Conservation (phyloP, 1,284 basidiomycete species). For the Moesziomyces antarcticus region DNA sequence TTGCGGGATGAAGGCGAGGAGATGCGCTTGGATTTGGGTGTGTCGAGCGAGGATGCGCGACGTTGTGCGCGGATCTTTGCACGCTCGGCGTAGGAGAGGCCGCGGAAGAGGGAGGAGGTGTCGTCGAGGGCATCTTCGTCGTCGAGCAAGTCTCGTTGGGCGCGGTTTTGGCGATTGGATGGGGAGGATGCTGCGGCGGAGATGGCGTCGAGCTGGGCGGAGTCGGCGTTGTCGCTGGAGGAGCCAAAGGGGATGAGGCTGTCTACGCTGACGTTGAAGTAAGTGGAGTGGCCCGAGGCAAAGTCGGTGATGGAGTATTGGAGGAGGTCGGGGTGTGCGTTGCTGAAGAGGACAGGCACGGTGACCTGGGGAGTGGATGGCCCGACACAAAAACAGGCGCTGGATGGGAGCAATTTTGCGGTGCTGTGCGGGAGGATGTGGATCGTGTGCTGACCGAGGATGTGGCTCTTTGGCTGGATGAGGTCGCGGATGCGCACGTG, state of each 20-base stretch:
- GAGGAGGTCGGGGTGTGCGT: slow-evolving; percentile 80
- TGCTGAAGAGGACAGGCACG: slow-evolving; percentile 87
- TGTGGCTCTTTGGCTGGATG: slow-evolving; percentile 71
- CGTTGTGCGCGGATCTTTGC: slow-evolving; percentile 37
- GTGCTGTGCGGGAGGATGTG: slow-evolving; percentile 84
- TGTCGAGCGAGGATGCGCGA: slow-evolving; percentile 27
- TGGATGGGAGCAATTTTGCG: slow-evolving; percentile 78
- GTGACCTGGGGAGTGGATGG: slow-evolving; percentile 73
- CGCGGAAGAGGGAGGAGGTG: slow-evolving; percentile 33
- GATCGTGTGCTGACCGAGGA: slow-evolving; percentile 88
- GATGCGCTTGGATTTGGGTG: slow-evolving; percentile 20
- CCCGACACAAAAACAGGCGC: slow-evolving; percentile 74
- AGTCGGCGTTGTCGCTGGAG: slow-evolving; percentile 9
- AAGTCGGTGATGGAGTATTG: slow-evolving; percentile 82
- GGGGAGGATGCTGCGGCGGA: slow-evolving; percentile 23
- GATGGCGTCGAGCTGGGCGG: slow-evolving; percentile 32
- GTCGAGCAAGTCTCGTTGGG: slow-evolving; percentile 22
- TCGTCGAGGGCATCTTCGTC: slow-evolving; percentile 40
- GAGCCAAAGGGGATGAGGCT: slow-evolving; percentile 72
- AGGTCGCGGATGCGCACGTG: slow-evolving; percentile 68
- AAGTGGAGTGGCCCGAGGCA: slow-evolving; percentile 70
- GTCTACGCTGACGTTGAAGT: slow-evolving; percentile 77
- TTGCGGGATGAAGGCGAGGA: slow-evolving; percentile 5
- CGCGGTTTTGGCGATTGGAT: slow-evolving; percentile 5
- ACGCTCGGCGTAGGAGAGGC: slow-evolving; percentile 41